These are phyloP conservation scores for Coniosporium apollinis DNA, from an alignment of 495 filamentous ascomycete genomes.

Conservation along the genomic window DNA sequence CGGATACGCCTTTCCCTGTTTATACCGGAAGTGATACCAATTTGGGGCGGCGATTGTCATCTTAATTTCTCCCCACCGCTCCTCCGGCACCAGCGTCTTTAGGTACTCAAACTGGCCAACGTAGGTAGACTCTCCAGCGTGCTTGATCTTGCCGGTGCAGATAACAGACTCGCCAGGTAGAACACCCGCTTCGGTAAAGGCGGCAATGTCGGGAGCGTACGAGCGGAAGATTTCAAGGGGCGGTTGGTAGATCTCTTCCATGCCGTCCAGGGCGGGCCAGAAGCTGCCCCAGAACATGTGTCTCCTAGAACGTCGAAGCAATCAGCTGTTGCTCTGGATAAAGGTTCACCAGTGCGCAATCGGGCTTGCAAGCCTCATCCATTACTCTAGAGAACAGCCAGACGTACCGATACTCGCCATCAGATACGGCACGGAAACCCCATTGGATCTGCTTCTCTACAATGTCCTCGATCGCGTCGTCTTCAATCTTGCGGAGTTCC, in stretches of 20 bases:
- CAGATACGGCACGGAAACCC: conserved; percentile 50
- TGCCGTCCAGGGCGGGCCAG: conserved; percentile 60
- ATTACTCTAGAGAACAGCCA: too few species aligned
- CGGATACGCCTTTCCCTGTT: conserved; percentile 38
- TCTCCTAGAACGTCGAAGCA: too few species aligned
- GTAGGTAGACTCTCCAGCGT: conserved; percentile 26
- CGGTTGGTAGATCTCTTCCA: conserved; percentile 42
- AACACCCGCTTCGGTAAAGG: conserved; percentile 50
- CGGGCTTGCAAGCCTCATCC: too few species aligned
- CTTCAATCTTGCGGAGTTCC: conserved; percentile 36
- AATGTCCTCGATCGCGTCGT: conserved; percentile 38
- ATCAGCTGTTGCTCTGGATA: too few species aligned
- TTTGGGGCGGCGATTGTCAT: conserved; percentile 46
- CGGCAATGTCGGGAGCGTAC: conserved; percentile 67
- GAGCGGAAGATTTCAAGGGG: conserved; percentile 46
- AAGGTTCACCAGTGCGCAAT: too few species aligned
- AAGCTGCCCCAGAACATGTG: conserved; percentile 53
- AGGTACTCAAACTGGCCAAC: conserved; percentile 42
- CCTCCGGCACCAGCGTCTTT: conserved; percentile 31
- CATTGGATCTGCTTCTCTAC: conserved; percentile 23
- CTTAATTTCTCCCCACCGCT: conserved; percentile 37
- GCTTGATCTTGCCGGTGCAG: conserved; percentile 35
- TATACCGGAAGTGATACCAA: conserved; percentile 53
- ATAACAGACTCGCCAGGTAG: conserved; percentile 61
- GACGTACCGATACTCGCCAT: conserved; percentile 44